Evolutionary conservation across 1,284 basidiomycete genomes (phyloP).

Genomic region (Sutorius eximius): DNA sequence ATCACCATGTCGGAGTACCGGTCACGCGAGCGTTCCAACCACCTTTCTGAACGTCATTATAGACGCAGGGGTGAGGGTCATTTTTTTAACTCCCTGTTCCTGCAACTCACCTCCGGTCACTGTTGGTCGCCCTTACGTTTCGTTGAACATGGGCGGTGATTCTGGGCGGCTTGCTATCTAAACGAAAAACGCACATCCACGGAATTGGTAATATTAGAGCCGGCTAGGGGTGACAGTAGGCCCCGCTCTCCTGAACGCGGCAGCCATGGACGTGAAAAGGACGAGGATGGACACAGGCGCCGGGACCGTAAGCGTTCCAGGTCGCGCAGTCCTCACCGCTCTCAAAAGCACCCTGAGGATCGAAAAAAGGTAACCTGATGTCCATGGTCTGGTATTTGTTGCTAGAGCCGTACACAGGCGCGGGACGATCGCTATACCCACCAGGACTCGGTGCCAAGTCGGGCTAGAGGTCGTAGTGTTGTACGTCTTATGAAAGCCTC

Average conservation of each 20-base stretch:
- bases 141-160: conserved; percentile 8
- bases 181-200: conserved; percentile 4
- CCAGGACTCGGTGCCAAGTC: conserved; percentile 2
- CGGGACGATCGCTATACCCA: conserved; percentile 2
- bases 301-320: conserved; percentile 22
- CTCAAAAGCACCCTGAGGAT: conserved; percentile 5
- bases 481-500: conserved; percentile 22
- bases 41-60: conserved; percentile 8
- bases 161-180: conserved; percentile 17
- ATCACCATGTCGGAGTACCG: conserved; percentile 12
- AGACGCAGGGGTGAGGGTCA: conserved; percentile 30
- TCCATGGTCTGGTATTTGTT: neutral
- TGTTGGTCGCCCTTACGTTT: conserved; percentile 24
- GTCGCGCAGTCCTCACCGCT: conserved; percentile 21
- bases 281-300: conserved; percentile 5
- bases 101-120: conserved; percentile 23
- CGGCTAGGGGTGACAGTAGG: conserved; percentile 20
- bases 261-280: conserved; percentile 7
- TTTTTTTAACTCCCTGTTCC: neutral
- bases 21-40: conserved; percentile 2
- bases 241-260: conserved; percentile 28
- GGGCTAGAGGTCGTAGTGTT: conserved; percentile 27
- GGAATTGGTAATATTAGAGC: conserved; percentile 12
- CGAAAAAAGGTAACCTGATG: conserved; percentile 8
- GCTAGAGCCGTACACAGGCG: conserved; percentile 4